Percentiles rank a stretch among this genome's conserved stretches.
Conservation (phyloP, 805 yeast genomes). For the Metschnikowia kunwiensis region DNA sequence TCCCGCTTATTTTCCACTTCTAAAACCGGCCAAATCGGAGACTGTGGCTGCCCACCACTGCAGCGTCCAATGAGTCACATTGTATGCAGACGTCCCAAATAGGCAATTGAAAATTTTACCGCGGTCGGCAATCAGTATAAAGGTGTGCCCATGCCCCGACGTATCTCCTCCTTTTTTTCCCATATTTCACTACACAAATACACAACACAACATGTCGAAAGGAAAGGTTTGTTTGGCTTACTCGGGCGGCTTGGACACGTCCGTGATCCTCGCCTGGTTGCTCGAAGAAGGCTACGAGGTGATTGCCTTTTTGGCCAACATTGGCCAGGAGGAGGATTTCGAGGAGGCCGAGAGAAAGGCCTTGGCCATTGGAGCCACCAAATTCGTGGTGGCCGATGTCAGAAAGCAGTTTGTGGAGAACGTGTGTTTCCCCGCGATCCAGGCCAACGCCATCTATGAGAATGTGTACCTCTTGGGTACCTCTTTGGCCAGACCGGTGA, state of each 20-base stretch:
- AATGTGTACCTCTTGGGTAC: slow-evolving; percentile 96
- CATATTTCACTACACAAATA: background rate
- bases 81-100: slow-evolving; percentile 14
- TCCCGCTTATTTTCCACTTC: too few species aligned
- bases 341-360: slow-evolving; percentile 97
- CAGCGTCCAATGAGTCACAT: slow-evolving; percentile 16
- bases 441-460: slow-evolving; percentile 96
- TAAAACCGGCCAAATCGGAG: too few species aligned
- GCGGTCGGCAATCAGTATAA: slow-evolving; percentile 24
- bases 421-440: slow-evolving; percentile 94
- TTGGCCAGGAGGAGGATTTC: slow-evolving; percentile 99
- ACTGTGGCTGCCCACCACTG: too few species aligned
- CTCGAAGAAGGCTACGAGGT: slow-evolving; percentile 98
- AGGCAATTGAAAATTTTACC: slow-evolving; percentile 19
- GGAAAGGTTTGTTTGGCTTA: slow-evolving; percentile 99
- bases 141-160: slow-evolving; percentile 11
- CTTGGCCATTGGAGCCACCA: slow-evolving; percentile 93
- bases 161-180: slow-evolving; percentile 5
- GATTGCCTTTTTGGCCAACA: slow-evolving; percentile 95
- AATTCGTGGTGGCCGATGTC: slow-evolving; percentile 90
- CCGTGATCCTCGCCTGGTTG: slow-evolving; percentile 96
- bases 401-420: slow-evolving; percentile 92
- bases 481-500: slow-evolving; percentile 97
- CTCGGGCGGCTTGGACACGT: slow-evolving; percentile 98
- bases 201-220: slow-evolving; percentile 65